Evolutionary conservation across 192 early-diverging fungal species (phyloP), one percentile per base, ranked within the genome.

Genomic region (Mortierella hygrophila): DNA sequence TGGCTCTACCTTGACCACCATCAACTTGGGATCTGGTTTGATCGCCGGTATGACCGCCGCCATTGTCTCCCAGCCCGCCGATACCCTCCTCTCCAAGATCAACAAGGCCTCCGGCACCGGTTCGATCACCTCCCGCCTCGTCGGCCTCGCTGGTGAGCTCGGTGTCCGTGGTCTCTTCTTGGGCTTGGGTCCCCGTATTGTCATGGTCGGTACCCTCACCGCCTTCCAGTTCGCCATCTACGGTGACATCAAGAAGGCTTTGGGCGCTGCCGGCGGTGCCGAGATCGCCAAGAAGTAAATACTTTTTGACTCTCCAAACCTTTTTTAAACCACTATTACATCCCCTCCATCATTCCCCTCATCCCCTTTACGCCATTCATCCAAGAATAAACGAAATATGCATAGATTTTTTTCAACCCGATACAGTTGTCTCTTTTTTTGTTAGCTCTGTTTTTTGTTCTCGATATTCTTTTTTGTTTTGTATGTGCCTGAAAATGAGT

Each of bases 21-120:
- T 96, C 73, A 89, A 89, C 87, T 86, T 94, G 77, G 88, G 83
- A 70, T 85, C 92, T 74, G 93, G 93, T 92, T 82, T 94, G 70
- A 91, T 94, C 83, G 91, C 93, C 78, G 93, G 93, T 93, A 88
- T 91, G 63, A 91, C 90, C 76, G 93, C 93, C 70, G 93, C 93
- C 80, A 79, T 94, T 55, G 89, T 94, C 74, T 93, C 93, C 55
- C 92, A 94, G 77, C 93, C 92, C 54, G 93, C 93, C 75, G 93
- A 94, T 88, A 94, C 93, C 79, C 83, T 94, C 35, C 89, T 95
- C 49, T 94, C 93, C 83, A 92, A 92, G 92, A 92, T 95, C 85
- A 94, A 94, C 93, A 95, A 95, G 91, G 70, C 89, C 47, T 91
- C 92, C 88, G 92, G 93, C 75, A 90, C 86, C 80, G 94, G 93